Conservation (phyloP, 345 rosid species). For the Eucalyptus lansdowneana region DNA sequence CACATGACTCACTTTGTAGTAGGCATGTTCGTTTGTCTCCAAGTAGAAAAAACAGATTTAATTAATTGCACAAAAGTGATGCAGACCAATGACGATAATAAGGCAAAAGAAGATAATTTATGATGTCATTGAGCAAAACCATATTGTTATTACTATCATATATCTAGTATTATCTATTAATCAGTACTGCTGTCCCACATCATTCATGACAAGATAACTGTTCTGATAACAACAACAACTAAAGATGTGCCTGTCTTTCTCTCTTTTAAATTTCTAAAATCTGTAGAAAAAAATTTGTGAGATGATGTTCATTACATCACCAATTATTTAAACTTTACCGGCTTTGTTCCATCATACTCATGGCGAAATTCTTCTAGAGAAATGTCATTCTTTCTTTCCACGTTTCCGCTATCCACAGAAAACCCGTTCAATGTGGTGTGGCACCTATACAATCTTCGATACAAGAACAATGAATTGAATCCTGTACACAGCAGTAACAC, state of each 20-base stretch:
- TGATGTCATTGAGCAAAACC: neutral
- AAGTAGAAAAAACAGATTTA: neutral
- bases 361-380: slow-evolving; percentile 45
- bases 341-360: slow-evolving; percentile 54
- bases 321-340: slow-evolving; percentile 26
- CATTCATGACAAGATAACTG: neutral
- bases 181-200: neutral
- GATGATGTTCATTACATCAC: neutral
- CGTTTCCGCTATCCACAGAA: slow-evolving; percentile 56
- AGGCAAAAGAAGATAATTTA: neutral
- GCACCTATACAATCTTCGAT: slow-evolving; percentile 81
- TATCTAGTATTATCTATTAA: neutral
- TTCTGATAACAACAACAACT: neutral
- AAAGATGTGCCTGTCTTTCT: neutral
- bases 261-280: neutral
- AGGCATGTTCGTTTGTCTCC: neutral
- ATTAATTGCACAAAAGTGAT: neutral
- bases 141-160: neutral
- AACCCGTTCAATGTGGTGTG: slow-evolving; percentile 53
- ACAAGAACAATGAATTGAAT: slow-evolving; percentile 69
- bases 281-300: neutral
- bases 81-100: neutral
- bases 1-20: neutral
- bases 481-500: slow-evolving; percentile 27
- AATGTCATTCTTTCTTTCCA: slow-evolving; percentile 46